Base-by-base conservation (phyloP, 1,139 yeast species). In the Scheffersomyces parashehatae region DNA sequence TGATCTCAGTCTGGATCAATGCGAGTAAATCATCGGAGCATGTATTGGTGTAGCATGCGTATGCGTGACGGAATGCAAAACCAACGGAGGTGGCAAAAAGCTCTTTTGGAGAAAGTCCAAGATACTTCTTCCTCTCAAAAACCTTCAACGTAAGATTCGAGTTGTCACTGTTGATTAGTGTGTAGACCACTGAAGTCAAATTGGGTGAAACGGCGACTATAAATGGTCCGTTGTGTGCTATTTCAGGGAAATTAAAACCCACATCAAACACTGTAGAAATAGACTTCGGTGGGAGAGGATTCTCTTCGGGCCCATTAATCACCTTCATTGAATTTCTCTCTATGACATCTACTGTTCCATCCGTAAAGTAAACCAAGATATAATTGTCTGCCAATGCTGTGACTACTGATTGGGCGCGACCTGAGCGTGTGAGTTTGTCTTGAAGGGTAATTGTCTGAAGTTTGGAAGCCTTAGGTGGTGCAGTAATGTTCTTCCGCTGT, bases 1-100 rank as follows among this genome's bases (percentile, higher is more conserved):
- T 59, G 29, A 81, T 56, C 46, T 79, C 84, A 4, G 57, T 49
- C 48, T 77, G 77, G 3, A 83, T 73, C 3, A 84, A 66, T 2
- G 81, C 77, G 26, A 85, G 66, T 43, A 87, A 62, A 55, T 88
- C 95, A 57, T 87, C 95, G 0, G 85, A 76, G 42, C 81, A 76
- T 8, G 79, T 66, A 47, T 77, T 84, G 34, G 82, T 70, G 57
- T 83, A 85, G 54, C 91, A 85, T 0, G 89, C 79, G 42, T 76
- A 73, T 0, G 93, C 81, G 57, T 85, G 89, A 10, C 83, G 67
- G 35, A 77, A 73, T 0, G 93, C 88, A 45, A 85, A 64, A 0
- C 82, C 87, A 1, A 81, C 83, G 0, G 87, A 73, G 0, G 82
- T 65, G 1, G 70, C 54, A 26, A 71, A 62, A 16, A 76, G 49